Percentiles rank a stretch among this genome's conserved stretches.
phyloP scores from a whole-genome alignment of 2,329 filamentous ascomycete genomes.

The Pestalotiopsis sp. region DNA sequence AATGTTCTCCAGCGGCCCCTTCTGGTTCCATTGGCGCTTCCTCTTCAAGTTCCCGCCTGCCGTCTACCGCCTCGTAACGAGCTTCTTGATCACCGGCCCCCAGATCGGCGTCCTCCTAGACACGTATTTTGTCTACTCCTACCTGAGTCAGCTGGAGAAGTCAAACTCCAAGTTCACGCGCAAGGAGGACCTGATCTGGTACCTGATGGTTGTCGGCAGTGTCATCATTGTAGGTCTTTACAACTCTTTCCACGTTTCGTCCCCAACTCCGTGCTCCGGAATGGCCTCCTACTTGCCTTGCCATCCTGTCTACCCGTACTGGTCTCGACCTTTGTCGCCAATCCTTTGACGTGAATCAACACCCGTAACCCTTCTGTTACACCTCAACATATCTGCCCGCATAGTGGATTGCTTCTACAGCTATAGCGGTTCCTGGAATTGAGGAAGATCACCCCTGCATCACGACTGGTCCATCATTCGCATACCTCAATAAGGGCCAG shows the following conservation, averaged over 20 bases:
- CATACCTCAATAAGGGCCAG: conserved; percentile 60
- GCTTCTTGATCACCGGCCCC: conserved; percentile 45
- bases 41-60: conserved; percentile 59
- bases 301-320: conserved; percentile 18
- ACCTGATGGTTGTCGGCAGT: conserved; percentile 72
- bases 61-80: conserved; percentile 46
- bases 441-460: conserved; percentile 80
- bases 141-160: conserved; percentile 74
- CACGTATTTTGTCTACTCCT: conserved; percentile 80
- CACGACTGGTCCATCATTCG: conserved; percentile 66
- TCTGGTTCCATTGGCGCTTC: conserved; percentile 56
- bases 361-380: conserved; percentile 18
- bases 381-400: conserved; percentile 76
- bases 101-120: conserved; percentile 65
- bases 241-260: conserved; percentile 23
- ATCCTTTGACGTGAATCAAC: background rate
- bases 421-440: conserved; percentile 84
- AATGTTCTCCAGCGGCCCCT: conserved; percentile 52
- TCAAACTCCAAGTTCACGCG: conserved; percentile 71
- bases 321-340: conserved; percentile 13
- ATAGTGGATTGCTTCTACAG: conserved; percentile 65
- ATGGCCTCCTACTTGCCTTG: conserved; percentile 4
- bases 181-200: conserved; percentile 81
- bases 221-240: conserved; percentile 75
- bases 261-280: conserved; percentile 15